Conservation (phyloP, 345 rosid species). For the Populus simonii region DNA sequence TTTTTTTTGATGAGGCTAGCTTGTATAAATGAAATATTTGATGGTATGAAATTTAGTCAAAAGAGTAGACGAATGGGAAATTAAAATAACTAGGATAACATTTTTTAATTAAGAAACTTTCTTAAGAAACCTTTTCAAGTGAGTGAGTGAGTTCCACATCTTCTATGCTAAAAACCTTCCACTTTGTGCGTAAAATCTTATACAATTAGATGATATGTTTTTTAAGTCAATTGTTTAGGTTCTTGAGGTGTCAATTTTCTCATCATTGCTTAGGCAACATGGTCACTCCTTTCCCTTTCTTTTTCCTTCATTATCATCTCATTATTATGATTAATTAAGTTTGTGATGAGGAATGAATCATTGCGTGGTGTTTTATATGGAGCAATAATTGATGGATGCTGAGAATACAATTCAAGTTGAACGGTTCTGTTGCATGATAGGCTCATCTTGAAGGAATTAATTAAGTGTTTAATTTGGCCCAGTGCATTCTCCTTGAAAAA, state of each 20-base stretch:
- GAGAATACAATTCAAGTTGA: not conserved
- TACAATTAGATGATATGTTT: not conserved
- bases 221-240: not conserved
- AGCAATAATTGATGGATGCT: not conserved
- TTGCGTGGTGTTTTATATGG: not conserved
- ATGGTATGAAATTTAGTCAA: not conserved
- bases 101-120: not conserved
- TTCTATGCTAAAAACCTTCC: not conserved
- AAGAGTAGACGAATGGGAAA: not conserved
- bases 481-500: not conserved
- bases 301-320: conserved; percentile 2
- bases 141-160: conserved; percentile 4
- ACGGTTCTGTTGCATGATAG: too few relatives aligned
- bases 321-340: conserved; percentile 11
- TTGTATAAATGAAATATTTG: not conserved
- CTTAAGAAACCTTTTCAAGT: not conserved
- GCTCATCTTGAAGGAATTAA: not conserved
- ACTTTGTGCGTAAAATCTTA: not conserved
- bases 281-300: not conserved
- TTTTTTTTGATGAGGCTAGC: too few relatives aligned
- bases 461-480: not conserved
- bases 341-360: conserved; percentile 2
- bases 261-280: conserved; percentile 21
- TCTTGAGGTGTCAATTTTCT: not conserved
- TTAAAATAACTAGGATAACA: conserved; percentile 5